A percentile compares a stretch with the other conserved stretches of the same genome.
Conservation (phyloP, 257 asterid genomes). For the Asclepias syriaca region DNA sequence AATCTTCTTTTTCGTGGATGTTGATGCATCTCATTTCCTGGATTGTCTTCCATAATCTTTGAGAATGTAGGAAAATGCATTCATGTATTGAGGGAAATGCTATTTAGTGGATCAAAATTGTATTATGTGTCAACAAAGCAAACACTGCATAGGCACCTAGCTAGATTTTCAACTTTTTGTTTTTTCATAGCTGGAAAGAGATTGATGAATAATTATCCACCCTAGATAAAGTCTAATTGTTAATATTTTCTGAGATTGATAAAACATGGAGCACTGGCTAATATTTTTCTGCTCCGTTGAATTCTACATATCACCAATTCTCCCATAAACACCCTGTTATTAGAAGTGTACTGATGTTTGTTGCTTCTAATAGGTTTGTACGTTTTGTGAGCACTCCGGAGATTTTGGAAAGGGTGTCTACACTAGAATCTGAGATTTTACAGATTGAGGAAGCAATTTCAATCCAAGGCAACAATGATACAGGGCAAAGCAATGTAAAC, state of each 20-base stretch:
- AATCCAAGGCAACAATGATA: constrained; percentile 54
- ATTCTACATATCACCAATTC: background rate
- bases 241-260: background rate
- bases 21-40: background rate
- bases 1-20: background rate
- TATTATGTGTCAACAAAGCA: background rate
- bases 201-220: background rate
- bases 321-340: background rate
- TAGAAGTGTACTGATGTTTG: constrained; percentile 16
- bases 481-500: constrained; percentile 51
- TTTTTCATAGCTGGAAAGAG: background rate
- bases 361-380: constrained; percentile 67
- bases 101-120: background rate
- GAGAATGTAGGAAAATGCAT: background rate
- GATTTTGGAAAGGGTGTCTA: constrained; percentile 84
- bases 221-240: background rate
- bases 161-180: background rate
- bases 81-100: background rate
- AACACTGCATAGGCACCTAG: background rate
- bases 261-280: background rate
- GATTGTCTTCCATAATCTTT: background rate
- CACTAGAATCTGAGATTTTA: constrained; percentile 81
- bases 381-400: constrained; percentile 99
- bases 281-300: background rate
- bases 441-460: constrained; percentile 84